These are phyloP conservation scores for Plasmodium gallinaceum DNA, from an alignment of 169 alveolate species.

Conservation along the genomic window DNA sequence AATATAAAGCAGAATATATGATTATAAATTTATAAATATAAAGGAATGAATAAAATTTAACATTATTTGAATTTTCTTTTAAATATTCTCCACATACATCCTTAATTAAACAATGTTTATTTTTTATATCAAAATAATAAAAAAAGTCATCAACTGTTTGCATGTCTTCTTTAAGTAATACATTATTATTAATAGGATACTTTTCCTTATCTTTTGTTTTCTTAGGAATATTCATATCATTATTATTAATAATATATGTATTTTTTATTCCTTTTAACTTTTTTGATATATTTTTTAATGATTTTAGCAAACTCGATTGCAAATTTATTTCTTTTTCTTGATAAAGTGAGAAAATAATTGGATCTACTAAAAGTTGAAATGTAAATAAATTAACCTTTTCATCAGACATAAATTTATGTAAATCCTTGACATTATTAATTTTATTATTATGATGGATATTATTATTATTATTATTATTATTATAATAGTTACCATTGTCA, in stretches of 20 bases:
- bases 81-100: slow-evolving; percentile 56
- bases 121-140: slow-evolving; percentile 14
- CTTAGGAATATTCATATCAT: neutral
- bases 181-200: neutral
- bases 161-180: neutral
- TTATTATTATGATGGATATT: neutral
- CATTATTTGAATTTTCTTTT: slow-evolving; percentile 11
- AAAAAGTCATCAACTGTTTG: neutral
- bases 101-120: neutral
- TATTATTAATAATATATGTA: neutral
- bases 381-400: slow-evolving; percentile 7
- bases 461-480: neutral
- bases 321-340: slow-evolving; percentile 57
- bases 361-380: slow-evolving; percentile 69
- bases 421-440: neutral
- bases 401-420: neutral
- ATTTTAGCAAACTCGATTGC: slow-evolving; percentile 30
- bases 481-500: neutral
- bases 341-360: slow-evolving; percentile 49
- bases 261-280: slow-evolving; percentile 7
- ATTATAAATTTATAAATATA: slow-evolving; percentile 40
- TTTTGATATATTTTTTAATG: slow-evolving; percentile 51
- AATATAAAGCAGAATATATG: slow-evolving; percentile 34
- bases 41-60: slow-evolving; percentile 49
- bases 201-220: neutral